Evolutionary conservation across 1,139 yeast genomes (phyloP), one percentile per base, ranked within the genome.

Genomic region (Blastobotrys serpentis): DNA sequence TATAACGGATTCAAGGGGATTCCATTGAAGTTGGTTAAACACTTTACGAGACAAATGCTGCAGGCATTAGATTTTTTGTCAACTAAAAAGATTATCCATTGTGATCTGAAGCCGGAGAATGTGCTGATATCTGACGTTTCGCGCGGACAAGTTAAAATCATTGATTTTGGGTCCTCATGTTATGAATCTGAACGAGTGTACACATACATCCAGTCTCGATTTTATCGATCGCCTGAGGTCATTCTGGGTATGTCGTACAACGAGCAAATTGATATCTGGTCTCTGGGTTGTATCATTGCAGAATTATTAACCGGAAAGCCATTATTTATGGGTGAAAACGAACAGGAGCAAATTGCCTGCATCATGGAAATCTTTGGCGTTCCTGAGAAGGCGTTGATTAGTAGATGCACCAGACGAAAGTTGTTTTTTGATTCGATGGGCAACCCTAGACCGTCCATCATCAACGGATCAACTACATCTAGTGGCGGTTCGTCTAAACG

Each of bases 101-200:
- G 95, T 59, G 96, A 87, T 64, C 87, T 13, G 89, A 94, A 94
- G 64, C 99, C 99, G 0, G 99, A 94, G 61, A 94, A 94, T 66
- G 86, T 94, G 41, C 71, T 94, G 46, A 69, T 94, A 25, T 79
- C 86, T 48, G 83, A 86, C 49, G 81, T 90, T 0, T 96, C 88
- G 63, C 79, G 81, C 52, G 96, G 98, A 1, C 84, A 82, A 49
- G 79, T 94, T 54, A 94, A 92, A 66, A 84, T 94, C 44, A 90
- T 94, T 59, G 99, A 94, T 68, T 94, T 94, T 69, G 99, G 99
- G 1, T 82, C 94, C 10, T 96, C 98, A 0, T 94, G 98, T 65
- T 90, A 86, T 61, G 95, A 92, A 51, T 72, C 86, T 47, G 94
- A 88, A 61, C 85, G 95, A 1, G 74, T 90, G 2, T 92, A 88